Conservation (phyloP, 1,139 yeast genomes). For the Lodderomyces metapsilosis region DNA sequence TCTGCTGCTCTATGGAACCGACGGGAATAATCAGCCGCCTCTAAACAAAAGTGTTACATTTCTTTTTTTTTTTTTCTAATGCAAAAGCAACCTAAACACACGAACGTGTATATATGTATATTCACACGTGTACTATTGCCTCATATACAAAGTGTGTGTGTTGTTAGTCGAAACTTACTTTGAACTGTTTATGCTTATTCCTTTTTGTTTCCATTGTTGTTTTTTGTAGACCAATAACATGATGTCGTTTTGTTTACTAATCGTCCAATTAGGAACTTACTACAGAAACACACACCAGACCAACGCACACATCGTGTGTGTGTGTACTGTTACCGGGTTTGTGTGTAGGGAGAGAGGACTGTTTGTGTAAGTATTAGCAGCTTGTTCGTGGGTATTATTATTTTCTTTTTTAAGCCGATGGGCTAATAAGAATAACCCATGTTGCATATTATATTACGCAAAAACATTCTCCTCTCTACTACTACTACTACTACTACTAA, state of each 20-base stretch:
- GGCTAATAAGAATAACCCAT: too few relatives aligned
- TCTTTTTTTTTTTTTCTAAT: neutral
- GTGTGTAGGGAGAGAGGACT: neutral
- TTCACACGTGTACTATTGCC: too few relatives aligned
- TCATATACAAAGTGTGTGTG: too few relatives aligned
- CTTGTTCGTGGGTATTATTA: neutral
- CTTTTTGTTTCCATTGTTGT: neutral
- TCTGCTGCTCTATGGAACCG: too few relatives aligned
- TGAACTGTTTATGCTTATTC: too few relatives aligned
- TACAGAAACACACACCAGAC: too few relatives aligned
- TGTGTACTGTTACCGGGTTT: neutral
- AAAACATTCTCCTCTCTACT: too few relatives aligned
- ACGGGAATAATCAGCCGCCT: neutral
- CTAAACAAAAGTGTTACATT: too few relatives aligned
- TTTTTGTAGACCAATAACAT: neutral
- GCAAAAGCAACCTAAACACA: neutral
- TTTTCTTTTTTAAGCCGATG: neutral
- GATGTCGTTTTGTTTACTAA: neutral
- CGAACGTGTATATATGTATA: too few relatives aligned
- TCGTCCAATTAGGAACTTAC: neutral
- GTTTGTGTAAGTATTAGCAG: slow-evolving; percentile 2
- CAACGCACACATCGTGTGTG: neutral
- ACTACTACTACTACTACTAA: too few relatives aligned
- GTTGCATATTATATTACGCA: too few relatives aligned
- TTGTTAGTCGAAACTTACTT: too few relatives aligned